Conservation (phyloP, 1,139 yeast genomes). For the Zygosaccharomyces sapae region DNA sequence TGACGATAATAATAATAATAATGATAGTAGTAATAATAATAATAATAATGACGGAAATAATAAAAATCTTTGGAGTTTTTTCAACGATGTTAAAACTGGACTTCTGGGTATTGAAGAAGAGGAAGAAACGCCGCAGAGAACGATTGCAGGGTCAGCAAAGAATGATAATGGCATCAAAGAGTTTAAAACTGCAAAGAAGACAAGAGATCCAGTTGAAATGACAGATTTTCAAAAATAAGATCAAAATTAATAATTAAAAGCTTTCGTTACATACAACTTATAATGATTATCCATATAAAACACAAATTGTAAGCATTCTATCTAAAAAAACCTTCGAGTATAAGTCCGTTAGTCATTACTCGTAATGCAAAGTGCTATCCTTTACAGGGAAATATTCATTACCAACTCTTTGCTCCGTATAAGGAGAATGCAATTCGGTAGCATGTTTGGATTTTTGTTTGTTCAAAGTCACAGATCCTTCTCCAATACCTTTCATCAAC, state of each 20-base stretch:
- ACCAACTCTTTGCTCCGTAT: slow-evolving; percentile 27
- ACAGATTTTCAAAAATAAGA: slow-evolving; percentile 7
- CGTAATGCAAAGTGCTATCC: slow-evolving; percentile 8
- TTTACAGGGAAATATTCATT: slow-evolving; percentile 24
- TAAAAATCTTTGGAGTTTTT: slow-evolving; percentile 38
- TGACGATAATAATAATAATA: neutral
- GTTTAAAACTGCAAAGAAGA: slow-evolving; percentile 19
- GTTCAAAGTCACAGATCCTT: slow-evolving; percentile 32
- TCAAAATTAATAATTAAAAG: neutral
- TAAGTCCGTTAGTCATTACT: neutral
- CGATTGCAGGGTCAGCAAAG: slow-evolving; percentile 3
- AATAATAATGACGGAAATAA: slow-evolving; percentile 1
- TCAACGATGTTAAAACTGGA: slow-evolving; percentile 40
- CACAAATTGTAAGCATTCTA: neutral
- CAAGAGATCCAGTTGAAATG: slow-evolving; percentile 16
- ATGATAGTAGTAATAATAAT: neutral
- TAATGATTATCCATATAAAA: neutral
- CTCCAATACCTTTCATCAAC: slow-evolving; percentile 32
- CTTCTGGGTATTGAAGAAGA: slow-evolving; percentile 38
- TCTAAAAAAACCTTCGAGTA: neutral
- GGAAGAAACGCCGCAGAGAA: slow-evolving; percentile 9
- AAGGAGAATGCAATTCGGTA: slow-evolving; percentile 23
- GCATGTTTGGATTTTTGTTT: slow-evolving; percentile 17
- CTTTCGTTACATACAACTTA: neutral
- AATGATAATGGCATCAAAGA: slow-evolving; percentile 14